phyloP scores from a whole-genome alignment of 768 basidiomycete genomes.

The Phylloporus sp. region DNA sequence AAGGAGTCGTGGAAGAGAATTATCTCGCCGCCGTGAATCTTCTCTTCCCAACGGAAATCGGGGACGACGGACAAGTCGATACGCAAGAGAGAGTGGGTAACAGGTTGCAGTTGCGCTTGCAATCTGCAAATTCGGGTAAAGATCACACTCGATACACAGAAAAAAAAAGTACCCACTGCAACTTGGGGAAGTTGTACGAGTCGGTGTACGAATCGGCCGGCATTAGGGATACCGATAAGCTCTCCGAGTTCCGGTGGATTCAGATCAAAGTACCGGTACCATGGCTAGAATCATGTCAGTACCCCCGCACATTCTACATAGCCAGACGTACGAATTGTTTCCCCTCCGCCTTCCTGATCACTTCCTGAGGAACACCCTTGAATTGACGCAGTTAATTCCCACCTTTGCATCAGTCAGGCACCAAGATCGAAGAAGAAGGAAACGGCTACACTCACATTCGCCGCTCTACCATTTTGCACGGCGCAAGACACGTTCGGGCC shows the following conservation, averaged over 20 bases:
- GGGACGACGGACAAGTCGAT: constrained; percentile 92
- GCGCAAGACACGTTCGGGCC: constrained; percentile 81
- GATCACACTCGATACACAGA: not conserved
- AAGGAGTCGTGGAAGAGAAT: constrained; percentile 95
- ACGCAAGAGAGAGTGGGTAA: constrained; percentile 87
- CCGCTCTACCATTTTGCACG: constrained; percentile 96
- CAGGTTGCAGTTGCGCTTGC: constrained; percentile 94
- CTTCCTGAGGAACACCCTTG: constrained; percentile 81
- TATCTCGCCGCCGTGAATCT: constrained; percentile 91
- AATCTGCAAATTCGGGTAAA: constrained; percentile 41
- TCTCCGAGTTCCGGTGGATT: constrained; percentile 91
- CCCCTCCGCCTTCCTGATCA: constrained; percentile 86
- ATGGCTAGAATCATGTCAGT: constrained; percentile 49
- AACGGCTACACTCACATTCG: constrained; percentile 51
- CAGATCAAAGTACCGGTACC: constrained; percentile 96
- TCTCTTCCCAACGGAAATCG: constrained; percentile 99
- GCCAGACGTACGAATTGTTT: constrained; percentile 82
- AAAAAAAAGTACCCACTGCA: constrained; percentile 54
- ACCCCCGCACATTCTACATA: not conserved
- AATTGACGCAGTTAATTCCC: constrained; percentile 93
- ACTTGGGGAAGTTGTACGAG: constrained; percentile 96
- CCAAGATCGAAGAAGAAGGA: not conserved
- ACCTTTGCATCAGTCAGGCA: constrained; percentile 46
- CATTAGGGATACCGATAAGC: constrained; percentile 88
- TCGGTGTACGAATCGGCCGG: constrained; percentile 85